phyloP scores from a whole-genome alignment of 1,284 basidiomycete genomes.

The Anthracocystis walkeri region DNA sequence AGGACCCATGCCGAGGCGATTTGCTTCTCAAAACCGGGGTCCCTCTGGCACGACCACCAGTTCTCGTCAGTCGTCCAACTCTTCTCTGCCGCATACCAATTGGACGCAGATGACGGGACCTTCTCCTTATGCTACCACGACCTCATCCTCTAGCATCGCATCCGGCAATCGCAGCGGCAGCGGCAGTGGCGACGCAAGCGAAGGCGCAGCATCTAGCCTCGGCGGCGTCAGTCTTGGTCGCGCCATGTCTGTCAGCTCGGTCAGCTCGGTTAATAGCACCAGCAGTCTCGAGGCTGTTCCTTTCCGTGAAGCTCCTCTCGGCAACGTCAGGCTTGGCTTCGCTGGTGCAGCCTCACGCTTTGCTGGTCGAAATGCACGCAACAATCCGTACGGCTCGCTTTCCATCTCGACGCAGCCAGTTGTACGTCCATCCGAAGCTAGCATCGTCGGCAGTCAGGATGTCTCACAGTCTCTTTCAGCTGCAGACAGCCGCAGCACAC shows the following conservation, averaged over 20 bases:
- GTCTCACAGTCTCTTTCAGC: neutral
- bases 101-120: constrained; percentile 4
- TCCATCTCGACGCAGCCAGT: constrained; percentile 13
- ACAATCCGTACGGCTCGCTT: constrained; percentile 20
- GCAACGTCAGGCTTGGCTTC: constrained; percentile 60
- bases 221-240: constrained; percentile 54
- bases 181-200: constrained; percentile 38
- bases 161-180: constrained; percentile 47
- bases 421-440: neutral
- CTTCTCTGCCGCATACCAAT: constrained; percentile 27
- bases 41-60: constrained; percentile 4
- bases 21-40: constrained; percentile 39
- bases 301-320: constrained; percentile 65
- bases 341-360: constrained; percentile 26
- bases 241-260: constrained; percentile 64
- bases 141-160: constrained; percentile 28
- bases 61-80: constrained; percentile 41
- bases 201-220: constrained; percentile 30
- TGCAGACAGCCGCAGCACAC: neutral
- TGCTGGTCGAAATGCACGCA: constrained; percentile 26
- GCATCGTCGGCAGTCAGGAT: neutral
- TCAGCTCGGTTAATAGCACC: constrained; percentile 65
- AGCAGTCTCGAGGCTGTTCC: constrained; percentile 67
- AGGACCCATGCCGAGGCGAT: constrained; percentile 52
- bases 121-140: constrained; percentile 4